Base-by-base conservation (phyloP, 2,329 filamentous ascomycete species). In the Arthrinium phaeospermum region DNA sequence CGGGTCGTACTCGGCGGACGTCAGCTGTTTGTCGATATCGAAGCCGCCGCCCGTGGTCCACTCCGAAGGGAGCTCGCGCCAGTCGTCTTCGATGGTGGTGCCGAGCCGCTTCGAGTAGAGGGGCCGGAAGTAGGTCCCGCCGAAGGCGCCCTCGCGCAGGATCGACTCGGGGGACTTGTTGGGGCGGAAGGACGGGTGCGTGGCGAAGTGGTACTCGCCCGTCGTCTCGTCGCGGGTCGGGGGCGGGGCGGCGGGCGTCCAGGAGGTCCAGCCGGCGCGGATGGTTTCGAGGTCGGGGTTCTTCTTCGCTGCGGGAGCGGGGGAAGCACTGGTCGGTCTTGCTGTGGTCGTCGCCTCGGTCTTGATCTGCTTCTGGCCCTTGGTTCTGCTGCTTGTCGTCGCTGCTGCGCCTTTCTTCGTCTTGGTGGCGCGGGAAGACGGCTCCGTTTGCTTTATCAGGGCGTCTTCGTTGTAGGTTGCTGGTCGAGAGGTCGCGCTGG, bases 101-200 rank as follows among this genome's bases (percentile, higher is more conserved):
- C 80, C 79, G 0, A 89, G 81, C 14, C 79, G 81, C 24, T 80
- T 78, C 4, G 85, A 87, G 71, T 82, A 81, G 4, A 88, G 78
- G 0, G 86, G 85, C 0, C 86, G 83, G 79, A 85, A 89, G 76
- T 88, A 89, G 0, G 82, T 82, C 22, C 87, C 87, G 14, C 87
- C 87, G 74, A 89, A 89, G 71, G 82, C 83, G 67, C 87, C 87
- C 79, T 89, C 85, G 27, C 84, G 82, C 16, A 89, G 81, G 74
- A 89, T 85, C 71, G 85, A 85, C 70, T 84, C 83, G 5, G 87
- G 87, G 0, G 85, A 86, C 74, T 88, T 89, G 76, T 89, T 89
- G 2, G 87, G 87, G 1, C 78, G 81, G 76, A 89, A 89, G 37
- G 74, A 75, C 0, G 83, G 83, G 72, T 85, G 82, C 8, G 80